Evolutionary conservation across 371 early-diverging fungal species (phyloP).

Genomic region (Apophysomyces elegans): DNA sequence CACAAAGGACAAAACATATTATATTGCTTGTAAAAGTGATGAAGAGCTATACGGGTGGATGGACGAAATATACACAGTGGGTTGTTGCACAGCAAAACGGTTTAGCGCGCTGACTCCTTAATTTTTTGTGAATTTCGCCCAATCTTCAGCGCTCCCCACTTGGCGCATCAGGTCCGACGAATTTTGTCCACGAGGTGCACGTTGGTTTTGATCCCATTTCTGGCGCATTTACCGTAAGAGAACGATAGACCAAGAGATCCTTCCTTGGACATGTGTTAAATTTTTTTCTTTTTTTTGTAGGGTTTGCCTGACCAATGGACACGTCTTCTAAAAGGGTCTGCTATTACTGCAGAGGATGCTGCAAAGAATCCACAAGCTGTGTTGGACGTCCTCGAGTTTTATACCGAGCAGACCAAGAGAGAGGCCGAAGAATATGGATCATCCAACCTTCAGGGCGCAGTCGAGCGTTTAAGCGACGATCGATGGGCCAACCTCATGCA

Average conservation of each 20-base stretch:
- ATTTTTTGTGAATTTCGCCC: neutral
- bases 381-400: conserved; percentile 92
- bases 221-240: conserved; percentile 89
- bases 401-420: conserved; percentile 75
- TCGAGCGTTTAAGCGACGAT: conserved; percentile 48
- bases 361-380: conserved; percentile 94
- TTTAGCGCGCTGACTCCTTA: conserved; percentile 3
- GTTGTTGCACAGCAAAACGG: neutral
- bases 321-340: conserved; percentile 80
- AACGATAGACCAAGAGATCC: neutral
- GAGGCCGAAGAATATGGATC: conserved; percentile 50
- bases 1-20: conserved; percentile 89
- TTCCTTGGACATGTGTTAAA: too few species aligned
- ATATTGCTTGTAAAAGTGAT: conserved; percentile 90
- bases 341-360: conserved; percentile 92
- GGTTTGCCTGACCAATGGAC: conserved; percentile 93
- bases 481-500: conserved; percentile 52
- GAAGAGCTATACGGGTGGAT: conserved; percentile 98
- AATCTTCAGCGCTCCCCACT: conserved; percentile 44
- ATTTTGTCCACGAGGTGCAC: conserved; percentile 95
- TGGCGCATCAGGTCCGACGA: conserved; percentile 92
- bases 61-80: conserved; percentile 91
- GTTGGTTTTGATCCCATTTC: conserved; percentile 95
- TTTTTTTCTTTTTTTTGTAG: conserved; percentile 28
- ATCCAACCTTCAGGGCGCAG: conserved; percentile 39